A percentile compares a stretch with the other conserved stretches of the same genome.
Evolutionary conservation across 176 grass and related monocot species (phyloP).

Genomic region (Lolium rigidum): DNA sequence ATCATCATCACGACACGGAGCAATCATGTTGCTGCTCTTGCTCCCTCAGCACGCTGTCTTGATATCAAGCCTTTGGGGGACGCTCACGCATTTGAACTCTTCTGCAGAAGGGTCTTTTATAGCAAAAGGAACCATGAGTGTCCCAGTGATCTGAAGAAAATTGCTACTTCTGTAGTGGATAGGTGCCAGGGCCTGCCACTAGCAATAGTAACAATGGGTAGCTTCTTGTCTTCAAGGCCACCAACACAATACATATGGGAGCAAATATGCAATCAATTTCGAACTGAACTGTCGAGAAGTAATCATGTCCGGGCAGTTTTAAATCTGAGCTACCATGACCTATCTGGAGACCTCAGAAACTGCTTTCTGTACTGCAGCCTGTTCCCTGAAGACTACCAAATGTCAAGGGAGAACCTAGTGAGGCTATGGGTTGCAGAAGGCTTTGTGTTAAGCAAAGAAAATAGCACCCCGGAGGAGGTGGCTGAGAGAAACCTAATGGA

Average conservation of each 20-base stretch:
- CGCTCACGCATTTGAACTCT: slow-evolving; percentile 5
- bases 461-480: slow-evolving; percentile 21
- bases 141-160: slow-evolving; percentile 19
- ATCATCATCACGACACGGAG: slow-evolving; percentile 61
- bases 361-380: slow-evolving; percentile 36
- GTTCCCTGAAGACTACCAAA: slow-evolving; percentile 16
- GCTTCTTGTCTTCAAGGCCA: slow-evolving; percentile 40
- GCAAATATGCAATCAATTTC: slow-evolving; percentile 42
- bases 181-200: slow-evolving; percentile 47
- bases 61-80: slow-evolving; percentile 10
- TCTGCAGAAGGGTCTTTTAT: slow-evolving; percentile 27
- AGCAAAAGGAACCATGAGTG: slow-evolving; percentile 19
- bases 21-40: slow-evolving; percentile 41
- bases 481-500: slow-evolving; percentile 22
- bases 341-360: slow-evolving; percentile 34
- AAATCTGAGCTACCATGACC: slow-evolving; percentile 35
- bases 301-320: slow-evolving; percentile 15
- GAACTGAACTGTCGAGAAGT: slow-evolving; percentile 30
- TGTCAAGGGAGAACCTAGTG: slow-evolving; percentile 25
- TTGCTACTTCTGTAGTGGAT: slow-evolving; percentile 45
- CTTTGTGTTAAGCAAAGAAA: slow-evolving; percentile 16
- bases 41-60: background rate
- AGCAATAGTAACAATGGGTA: slow-evolving; percentile 45
- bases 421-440: slow-evolving; percentile 37
- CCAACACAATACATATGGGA: slow-evolving; percentile 37